Evolutionary conservation across 495 filamentous ascomycete genomes (phyloP), one percentile per base, ranked within the genome.

Genomic region (Aspergillus funiculosus): DNA sequence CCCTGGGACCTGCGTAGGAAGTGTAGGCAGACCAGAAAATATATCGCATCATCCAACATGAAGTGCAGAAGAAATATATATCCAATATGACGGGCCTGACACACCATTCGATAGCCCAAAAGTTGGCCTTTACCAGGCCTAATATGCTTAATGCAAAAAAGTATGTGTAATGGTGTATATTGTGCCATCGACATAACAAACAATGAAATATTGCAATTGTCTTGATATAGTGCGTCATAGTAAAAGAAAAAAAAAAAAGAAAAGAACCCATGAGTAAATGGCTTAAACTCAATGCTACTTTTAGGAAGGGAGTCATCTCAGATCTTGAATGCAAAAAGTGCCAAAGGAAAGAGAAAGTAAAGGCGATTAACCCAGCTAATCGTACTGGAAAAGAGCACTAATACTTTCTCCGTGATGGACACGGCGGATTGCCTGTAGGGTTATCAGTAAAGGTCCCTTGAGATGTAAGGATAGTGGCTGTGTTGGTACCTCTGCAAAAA

Each of bases 331-430:
- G 30, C 46, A 34, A 49, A 46, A 54, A 19, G 37, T 27, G 19
- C 25, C 7, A 28, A 40, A 15, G 15, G 28, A 44, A 41, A 43
- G 31, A 48, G 19, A 28, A 39, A 31, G 39, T 41, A 32, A 37
- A 30, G 25, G 31, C 21, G 30, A 42, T 43, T 46, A 35, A 31
- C 19, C 42, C 32, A 35, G 48, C 72, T 65, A 78, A 44, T 94
- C 87, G 56, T 92, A 87, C 69, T 92, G 88, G 67, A 98, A 96
- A 42, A 98, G 78, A 41, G 92, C 88, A 63, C 89, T 95, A 67
- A 98, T 95, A 56, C 89, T 95, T 71, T 98, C 92, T 46, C 92
- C 92, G 68, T 97, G 90, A 66, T 97, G 92, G 39, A 98, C 94
- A 32, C 92, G 79, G 39, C 92, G 85, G 60, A 98, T 95, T 13